Conservation (phyloP, 2,329 filamentous ascomycete species). For the Teratosphaeria nubilosa region DNA sequence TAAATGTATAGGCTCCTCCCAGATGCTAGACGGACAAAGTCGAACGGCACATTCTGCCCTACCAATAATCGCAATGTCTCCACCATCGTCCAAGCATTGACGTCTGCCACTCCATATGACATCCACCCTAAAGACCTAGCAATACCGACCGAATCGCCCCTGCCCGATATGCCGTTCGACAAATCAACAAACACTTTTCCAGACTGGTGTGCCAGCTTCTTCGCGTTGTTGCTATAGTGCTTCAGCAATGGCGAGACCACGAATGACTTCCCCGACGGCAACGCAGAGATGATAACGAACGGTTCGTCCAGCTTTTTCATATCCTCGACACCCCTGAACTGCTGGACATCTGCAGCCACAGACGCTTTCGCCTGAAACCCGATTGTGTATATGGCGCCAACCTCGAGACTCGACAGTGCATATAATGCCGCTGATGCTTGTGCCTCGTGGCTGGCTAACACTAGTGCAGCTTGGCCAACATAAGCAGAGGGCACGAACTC, state of each 20-base stretch:
- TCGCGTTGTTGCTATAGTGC: slow-evolving; percentile 48
- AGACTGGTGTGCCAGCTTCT: slow-evolving; percentile 20
- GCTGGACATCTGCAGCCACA: slow-evolving; percentile 55
- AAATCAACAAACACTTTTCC: slow-evolving; percentile 72
- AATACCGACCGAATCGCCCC: slow-evolving; percentile 57
- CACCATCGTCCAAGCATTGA: slow-evolving; percentile 74
- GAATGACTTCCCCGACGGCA: slow-evolving; percentile 67
- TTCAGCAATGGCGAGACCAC: slow-evolving; percentile 69
- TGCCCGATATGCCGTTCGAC: slow-evolving; percentile 53
- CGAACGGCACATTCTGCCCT: slow-evolving; percentile 72
- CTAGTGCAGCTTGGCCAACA: slow-evolving; percentile 61
- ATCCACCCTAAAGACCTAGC: slow-evolving; percentile 69
- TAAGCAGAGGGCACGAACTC: slow-evolving; percentile 79
- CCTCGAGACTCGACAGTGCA: slow-evolving; percentile 62
- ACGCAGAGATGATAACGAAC: slow-evolving; percentile 70
- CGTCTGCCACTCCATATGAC: slow-evolving; percentile 68
- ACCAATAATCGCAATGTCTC: slow-evolving; percentile 69
- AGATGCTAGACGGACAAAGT: slow-evolving; percentile 68
- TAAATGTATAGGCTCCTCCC: slow-evolving; percentile 44
- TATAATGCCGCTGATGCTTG: slow-evolving; percentile 73
- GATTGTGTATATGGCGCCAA: slow-evolving; percentile 74
- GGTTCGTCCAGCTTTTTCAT: slow-evolving; percentile 71
- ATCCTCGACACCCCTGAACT: slow-evolving; percentile 61
- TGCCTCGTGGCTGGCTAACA: slow-evolving; percentile 61
- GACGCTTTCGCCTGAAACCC: slow-evolving; percentile 56